Conservation (phyloP, 345 rosid species). For the Eucalyptus curtisii region DNA sequence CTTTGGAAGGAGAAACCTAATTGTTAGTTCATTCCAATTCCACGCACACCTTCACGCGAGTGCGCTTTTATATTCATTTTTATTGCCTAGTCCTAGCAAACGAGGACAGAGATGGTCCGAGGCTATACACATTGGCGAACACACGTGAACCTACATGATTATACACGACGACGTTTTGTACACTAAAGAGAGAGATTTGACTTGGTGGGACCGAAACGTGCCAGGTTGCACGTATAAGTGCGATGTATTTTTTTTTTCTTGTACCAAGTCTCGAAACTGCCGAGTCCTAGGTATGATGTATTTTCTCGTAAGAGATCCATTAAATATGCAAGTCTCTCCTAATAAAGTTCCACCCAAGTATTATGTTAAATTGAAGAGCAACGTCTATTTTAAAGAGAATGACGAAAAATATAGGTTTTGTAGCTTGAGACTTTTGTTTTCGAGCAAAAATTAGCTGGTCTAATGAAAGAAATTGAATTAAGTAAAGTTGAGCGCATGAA, state of each 20-base stretch:
- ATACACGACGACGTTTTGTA: background rate
- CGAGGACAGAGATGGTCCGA: constrained; percentile 1
- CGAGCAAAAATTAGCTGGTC: background rate
- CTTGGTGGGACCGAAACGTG: background rate
- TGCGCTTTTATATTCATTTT: background rate
- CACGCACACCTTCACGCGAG: background rate
- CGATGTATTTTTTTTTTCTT: background rate
- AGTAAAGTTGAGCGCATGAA: background rate
- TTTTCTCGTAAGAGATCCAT: background rate
- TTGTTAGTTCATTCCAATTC: background rate
- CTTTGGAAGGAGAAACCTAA: background rate
- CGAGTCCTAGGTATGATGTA: background rate
- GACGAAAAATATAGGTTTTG: background rate
- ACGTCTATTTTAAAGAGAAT: background rate
- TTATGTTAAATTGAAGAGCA: background rate
- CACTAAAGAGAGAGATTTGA: background rate
- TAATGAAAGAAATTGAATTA: background rate
- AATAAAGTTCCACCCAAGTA: background rate
- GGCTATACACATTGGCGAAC: constrained; percentile 14
- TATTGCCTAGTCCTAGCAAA: background rate
- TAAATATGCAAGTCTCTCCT: background rate
- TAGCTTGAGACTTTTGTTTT: background rate
- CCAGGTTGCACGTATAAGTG: background rate
- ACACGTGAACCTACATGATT: constrained; percentile 20
- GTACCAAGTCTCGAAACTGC: background rate